Base-by-base conservation (phyloP, 2,329 filamentous ascomycete species). In the Dothistroma pini region DNA sequence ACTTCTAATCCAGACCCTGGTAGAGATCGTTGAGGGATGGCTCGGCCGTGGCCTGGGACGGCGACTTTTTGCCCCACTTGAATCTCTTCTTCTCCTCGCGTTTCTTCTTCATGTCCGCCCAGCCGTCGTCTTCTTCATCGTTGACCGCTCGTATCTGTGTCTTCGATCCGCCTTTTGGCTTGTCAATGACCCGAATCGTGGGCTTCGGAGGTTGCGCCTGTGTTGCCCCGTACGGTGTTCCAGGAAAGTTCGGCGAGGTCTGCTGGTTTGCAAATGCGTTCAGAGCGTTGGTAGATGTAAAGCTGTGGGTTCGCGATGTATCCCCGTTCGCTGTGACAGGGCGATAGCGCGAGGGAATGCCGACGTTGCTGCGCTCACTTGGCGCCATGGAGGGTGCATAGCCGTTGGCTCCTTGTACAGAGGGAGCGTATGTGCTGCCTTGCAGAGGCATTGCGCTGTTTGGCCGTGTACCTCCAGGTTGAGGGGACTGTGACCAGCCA, bases 331-430 rank as follows among this genome's bases (percentile, higher is more conserved):
- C 58, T 19, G 89, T 88, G 0, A 97, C 93, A 1, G 95, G 92
- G 51, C 95, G 86, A 77, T 99, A 99, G 50, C 95, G 87, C 34
- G 91, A 88, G 9, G 95, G 92, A 56, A 96, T 83, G 16, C 95
- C 95, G 63, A 97, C 81, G 74, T 96, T 97, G 81, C 93, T 97
- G 63, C 95, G 89, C 78, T 97, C 95, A 5, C 91, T 96, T 0
- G 95, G 95, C 2, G 95, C 93, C 67, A 99, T 96, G 0, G 93
- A 97, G 0, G 92, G 87, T 0, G 92, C 84, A 76, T 97, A 97
- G 9, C 85, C 86, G 72, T 76, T 62, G 67, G 75, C 49, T 72
- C 75, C 68, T 73, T 75, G 64, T 71, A 77, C 49, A 68, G 71
- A 74, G n/a, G 70, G 71, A 9, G 71, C 66, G 52, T 74, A 74